Evolutionary conservation across 1,139 yeast species (phyloP), one percentile per base, ranked within the genome.

Genomic region (Kodamaea alishanica): DNA sequence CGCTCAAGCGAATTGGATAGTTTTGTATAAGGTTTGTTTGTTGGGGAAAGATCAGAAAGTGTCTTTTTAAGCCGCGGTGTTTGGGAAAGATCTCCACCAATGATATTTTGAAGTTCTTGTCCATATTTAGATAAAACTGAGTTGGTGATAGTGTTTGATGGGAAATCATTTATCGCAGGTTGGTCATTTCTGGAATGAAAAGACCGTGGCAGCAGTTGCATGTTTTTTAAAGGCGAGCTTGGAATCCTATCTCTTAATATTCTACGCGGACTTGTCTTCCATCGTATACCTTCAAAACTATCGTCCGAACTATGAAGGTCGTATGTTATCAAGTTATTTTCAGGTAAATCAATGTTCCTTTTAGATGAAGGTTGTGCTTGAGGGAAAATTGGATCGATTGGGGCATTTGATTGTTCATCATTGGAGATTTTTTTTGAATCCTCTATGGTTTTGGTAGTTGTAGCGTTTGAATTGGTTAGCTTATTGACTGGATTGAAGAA

Each of bases 201-300:
- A 15, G 20, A 15, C 4, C 20, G 20, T 15, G 20, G 20, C 20
- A 15, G 20, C 20, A 5, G 61, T 45, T 6, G 56, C 2, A 50
- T 46, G 29, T 54, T 55, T 34, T 55, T 64, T 42, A 71, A 52
- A 0, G 77, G 77, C 1, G 75, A 70, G 2, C 73, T 67, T 1
- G 55, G 56, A 10, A 57, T 36, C n/a, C 49, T 37, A 32, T 38
- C 44, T 30, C 41, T 39, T 29, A 37, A 30, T 6, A 34, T 35
- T 11, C 41, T 30, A 22, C 50, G 46, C 5, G 73, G 70, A 40
- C 69, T 66, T 5, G 59, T 58, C 35, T 53, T 59, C 77, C 77
- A 71, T 33, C 69, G 55, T 22, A 71, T 60, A 1, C 73, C 76
- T 38, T 70, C 77, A 44, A 67, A 69, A 42, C 74, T 68, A 43